Base-by-base conservation (phyloP, 306 rosid species). In the Acacia melanoxylon region DNA sequence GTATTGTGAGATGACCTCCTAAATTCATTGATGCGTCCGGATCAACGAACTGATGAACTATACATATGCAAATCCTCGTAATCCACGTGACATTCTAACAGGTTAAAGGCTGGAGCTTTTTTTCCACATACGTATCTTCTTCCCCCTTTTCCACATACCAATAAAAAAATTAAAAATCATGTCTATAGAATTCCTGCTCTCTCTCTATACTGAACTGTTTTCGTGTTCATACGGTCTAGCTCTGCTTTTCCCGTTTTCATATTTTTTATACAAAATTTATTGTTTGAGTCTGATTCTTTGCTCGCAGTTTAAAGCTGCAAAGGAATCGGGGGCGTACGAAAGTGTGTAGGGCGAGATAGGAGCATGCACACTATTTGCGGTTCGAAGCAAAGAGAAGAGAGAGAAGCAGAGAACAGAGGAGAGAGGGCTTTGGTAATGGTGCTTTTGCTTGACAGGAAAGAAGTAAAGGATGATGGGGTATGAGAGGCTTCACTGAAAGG, bases 401-500 rank as follows among this genome's bases (percentile, higher is more conserved):
- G 80, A 71, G 75, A 24, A 49, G 16, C 24, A 58, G 80, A 70
- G 74, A 61, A 56, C 27, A 68, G 33, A 22, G 56, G 29, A 2
- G 40, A 44, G 46, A 19, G 73, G 37, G 75, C 52, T 72, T 77
- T 52, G 77, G 68, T 80, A 46, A 77, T 51, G 88, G 85, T 37
- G 74, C 88, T 78, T 41, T 72, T 45, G 59, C 59, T 72, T 46
- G 59, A 72, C 59, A 25, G 17, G 41, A 46, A 72, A 72, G 24
- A 46, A 44, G 59, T 33, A 44, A 12, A 42, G 20, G 40, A 52
- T 45, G 40, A 52, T 45, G 10, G 76, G 76, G 41, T 37, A 87
- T 76, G 86, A 86, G 91, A 85, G 79, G 83, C 87, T 89, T 87
- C 91, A 89, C 89, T 81, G 92, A 92, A 93, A 90, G 97, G 97